phyloP scores from a whole-genome alignment of 495 filamentous ascomycete species.

The Penicillium goetzii region DNA sequence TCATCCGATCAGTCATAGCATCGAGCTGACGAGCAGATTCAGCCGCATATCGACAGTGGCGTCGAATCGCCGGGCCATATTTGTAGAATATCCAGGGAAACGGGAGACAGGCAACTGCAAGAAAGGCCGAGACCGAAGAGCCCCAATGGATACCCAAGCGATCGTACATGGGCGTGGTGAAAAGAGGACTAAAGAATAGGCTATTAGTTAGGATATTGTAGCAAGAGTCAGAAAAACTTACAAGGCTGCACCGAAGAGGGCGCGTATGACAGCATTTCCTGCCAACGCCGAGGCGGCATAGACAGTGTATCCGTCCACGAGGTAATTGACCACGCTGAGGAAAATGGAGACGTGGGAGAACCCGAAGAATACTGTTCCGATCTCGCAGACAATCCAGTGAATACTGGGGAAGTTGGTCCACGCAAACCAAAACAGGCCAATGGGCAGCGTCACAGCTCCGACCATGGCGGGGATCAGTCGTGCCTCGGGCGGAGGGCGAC shows the following conservation, averaged over 20 bases:
- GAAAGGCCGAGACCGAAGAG: slow-evolving; percentile 67
- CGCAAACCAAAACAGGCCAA: slow-evolving; percentile 59
- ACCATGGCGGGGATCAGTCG: slow-evolving; percentile 37
- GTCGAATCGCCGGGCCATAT: not conserved
- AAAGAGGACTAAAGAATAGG: slow-evolving; percentile 52
- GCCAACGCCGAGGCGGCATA: slow-evolving; percentile 74
- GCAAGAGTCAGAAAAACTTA: not conserved
- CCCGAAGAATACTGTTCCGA: slow-evolving; percentile 63
- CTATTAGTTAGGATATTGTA: not conserved
- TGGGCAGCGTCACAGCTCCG: slow-evolving; percentile 38
- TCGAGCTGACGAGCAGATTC: not conserved
- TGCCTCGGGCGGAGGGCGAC: slow-evolving; percentile 39
- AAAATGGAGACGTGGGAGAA: slow-evolving; percentile 68
- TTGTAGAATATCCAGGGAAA: slow-evolving; percentile 59
- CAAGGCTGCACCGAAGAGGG: slow-evolving; percentile 68
- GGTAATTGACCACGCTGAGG: slow-evolving; percentile 67
- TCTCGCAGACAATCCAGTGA: slow-evolving; percentile 64
- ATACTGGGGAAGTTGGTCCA: slow-evolving; percentile 64
- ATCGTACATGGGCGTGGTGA: slow-evolving; percentile 69
- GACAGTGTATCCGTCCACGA: slow-evolving; percentile 72
- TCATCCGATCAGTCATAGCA: not conserved
- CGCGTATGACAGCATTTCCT: slow-evolving; percentile 65
- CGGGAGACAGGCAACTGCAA: slow-evolving; percentile 67
- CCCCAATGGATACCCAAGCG: slow-evolving; percentile 75
- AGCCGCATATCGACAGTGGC: not conserved